Conservation (phyloP, 192 early-diverging fungal genomes). For the Coemansia nantahalensis region DNA sequence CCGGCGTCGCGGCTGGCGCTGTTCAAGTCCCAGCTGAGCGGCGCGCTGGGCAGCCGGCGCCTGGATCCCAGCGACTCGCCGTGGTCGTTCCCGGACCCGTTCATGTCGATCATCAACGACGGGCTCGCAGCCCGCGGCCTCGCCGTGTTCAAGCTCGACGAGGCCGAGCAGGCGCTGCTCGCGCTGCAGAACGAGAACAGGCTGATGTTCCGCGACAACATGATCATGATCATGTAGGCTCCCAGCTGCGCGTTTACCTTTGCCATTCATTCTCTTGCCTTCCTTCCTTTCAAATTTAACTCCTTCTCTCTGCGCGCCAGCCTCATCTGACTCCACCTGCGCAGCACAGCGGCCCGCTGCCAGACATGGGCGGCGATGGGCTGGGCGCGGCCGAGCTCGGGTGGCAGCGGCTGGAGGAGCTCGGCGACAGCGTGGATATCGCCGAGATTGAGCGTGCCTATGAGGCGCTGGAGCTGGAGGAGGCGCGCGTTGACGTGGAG, state of each 20-base stretch:
- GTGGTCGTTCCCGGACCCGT: constrained; percentile 54
- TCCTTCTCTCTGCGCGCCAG: too few species aligned
- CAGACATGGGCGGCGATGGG: background rate
- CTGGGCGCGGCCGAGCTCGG: constrained; percentile 5
- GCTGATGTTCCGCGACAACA: constrained; percentile 67
- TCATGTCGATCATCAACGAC: constrained; percentile 59
- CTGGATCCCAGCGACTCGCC: constrained; percentile 53
- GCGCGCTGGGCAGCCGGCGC: constrained; percentile 33
- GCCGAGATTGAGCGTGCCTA: constrained; percentile 35
- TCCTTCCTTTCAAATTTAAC: too few species aligned
- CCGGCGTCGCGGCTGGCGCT: constrained; percentile 23
- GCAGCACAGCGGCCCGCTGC: too few species aligned
- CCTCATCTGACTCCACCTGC: too few species aligned
- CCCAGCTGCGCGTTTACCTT: too few species aligned
- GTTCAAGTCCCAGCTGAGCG: constrained; percentile 55
- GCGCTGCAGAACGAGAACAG: constrained; percentile 65
- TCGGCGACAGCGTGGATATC: constrained; percentile 14
- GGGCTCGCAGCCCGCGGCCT: constrained; percentile 19
- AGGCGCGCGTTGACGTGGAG: constrained; percentile 46
- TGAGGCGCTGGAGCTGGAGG: constrained; percentile 42
- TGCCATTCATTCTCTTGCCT: too few species aligned
- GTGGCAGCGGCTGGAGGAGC: constrained; percentile 15
- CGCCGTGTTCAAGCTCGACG: constrained; percentile 53
- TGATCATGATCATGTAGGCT: constrained; percentile 64
- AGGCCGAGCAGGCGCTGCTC: constrained; percentile 60